Evolutionary conservation across 768 basidiomycete species (phyloP), one percentile per base, ranked within the genome.

Genomic region (Suillus spraguei): DNA sequence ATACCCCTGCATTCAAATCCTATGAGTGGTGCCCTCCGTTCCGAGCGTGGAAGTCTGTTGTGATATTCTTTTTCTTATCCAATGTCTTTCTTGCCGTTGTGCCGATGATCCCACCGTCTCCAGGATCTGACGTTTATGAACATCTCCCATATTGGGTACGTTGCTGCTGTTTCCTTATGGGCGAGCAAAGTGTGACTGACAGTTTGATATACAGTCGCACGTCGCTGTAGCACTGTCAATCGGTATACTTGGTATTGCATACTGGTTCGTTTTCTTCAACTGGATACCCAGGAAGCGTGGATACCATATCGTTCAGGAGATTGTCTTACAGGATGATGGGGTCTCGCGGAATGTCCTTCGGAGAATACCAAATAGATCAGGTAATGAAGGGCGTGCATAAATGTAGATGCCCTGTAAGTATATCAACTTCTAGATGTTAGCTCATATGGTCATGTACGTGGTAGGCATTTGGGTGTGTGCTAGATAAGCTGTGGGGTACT

Each of bases 131-230:
- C 54, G 81, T 82, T 3, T 91, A 91, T 66, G 77, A 83, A 28
- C 69, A 77, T 62, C 77, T 92, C 13, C 88, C 89, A 5, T 92
- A 91, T 67, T 91, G 86, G 80, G 90, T 90, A 67, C 68, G 87
- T 75, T 4, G 14, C 49, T 32, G 8, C 38, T 14, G 20, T 24
- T 44, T 42, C 35, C 39, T 47, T 38, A 7, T 2, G 8, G 64
- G 60, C 41, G 32, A 32, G 1, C 11, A 13, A 28, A 41, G 14
- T 0, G 4, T 28, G 6, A n/a, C 16, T 49, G n/a, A 14, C 5
- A 7, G 63, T 39, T 64, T 47, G 55, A 17, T 32, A n/a, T n/a
- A n/a, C 42, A 88, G 85, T 77, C 81, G 3, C 87, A 88, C 62
- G 76, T 82, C 8, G 74, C 79, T n/a, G 76, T 80, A 17, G 81